These are phyloP conservation scores for Candida sp. DNA, from an alignment of 1,139 yeast genomes.

Conservation along the genomic window DNA sequence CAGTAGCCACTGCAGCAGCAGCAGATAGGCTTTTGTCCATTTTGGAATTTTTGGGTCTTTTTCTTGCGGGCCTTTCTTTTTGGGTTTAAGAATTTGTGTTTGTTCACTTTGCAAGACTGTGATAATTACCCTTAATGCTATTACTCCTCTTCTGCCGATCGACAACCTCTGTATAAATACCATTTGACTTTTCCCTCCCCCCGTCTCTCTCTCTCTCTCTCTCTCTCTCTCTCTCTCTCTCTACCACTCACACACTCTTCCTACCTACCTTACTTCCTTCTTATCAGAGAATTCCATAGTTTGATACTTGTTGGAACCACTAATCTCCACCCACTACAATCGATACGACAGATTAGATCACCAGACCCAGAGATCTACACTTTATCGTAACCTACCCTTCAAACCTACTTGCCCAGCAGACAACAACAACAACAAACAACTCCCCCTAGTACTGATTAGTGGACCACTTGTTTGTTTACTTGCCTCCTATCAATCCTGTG, in stretches of 20 bases:
- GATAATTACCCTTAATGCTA: neutral
- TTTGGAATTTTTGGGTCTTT: neutral
- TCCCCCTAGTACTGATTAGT: too few species aligned
- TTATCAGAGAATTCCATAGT: neutral
- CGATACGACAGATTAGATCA: neutral
- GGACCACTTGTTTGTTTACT: too few species aligned
- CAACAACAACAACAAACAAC: too few species aligned
- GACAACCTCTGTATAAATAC: neutral
- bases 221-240: neutral
- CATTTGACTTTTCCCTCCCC: neutral
- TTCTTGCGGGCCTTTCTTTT: too few species aligned
- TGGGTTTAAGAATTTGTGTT: too few species aligned
- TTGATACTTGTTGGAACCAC: too few species aligned
- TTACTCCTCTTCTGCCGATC: too few species aligned
- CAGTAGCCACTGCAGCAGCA: too few species aligned
- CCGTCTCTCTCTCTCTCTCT: too few species aligned
- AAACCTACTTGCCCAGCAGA: neutral
- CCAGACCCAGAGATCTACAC: neutral
- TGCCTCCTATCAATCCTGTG: neutral
- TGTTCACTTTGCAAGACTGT: neutral
- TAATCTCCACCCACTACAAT: neutral
- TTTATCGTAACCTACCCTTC: neutral
- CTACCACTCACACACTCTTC: neutral
- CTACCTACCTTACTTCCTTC: neutral
- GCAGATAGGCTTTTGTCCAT: neutral